Conservation (phyloP, 768 basidiomycete genomes). For the Boletus reticulatus region DNA sequence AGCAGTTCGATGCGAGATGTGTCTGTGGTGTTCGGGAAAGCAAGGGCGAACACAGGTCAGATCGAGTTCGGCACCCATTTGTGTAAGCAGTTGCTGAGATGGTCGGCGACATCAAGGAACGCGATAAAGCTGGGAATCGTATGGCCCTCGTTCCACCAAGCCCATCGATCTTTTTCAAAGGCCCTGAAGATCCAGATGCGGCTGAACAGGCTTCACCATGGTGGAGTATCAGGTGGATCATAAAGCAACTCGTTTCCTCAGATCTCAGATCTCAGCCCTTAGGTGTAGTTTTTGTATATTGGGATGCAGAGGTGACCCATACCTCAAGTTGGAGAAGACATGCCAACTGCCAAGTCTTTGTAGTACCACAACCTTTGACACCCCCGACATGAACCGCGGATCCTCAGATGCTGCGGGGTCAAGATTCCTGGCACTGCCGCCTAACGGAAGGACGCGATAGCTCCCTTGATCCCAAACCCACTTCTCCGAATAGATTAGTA, state of each 20-base stretch:
- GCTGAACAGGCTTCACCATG: neutral
- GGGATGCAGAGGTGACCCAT: no score
- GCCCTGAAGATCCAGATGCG: neutral
- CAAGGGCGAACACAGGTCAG: no score
- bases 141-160: no score
- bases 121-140: neutral
- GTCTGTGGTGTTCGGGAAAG: no score
- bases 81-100: neutral
- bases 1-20: neutral
- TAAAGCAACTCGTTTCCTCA: neutral
- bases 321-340: no score
- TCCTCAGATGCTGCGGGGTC: neutral
- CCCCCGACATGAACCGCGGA: neutral
- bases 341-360: no score
- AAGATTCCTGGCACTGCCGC: neutral
- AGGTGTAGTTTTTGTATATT: no score
- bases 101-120: neutral
- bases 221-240: neutral
- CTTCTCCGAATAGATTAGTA: neutral
- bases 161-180: neutral
- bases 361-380: neutral
- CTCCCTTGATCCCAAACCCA: neutral
- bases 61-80: neutral
- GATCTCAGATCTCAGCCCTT: no score
- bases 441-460: no score